Evolutionary conservation across 306 rosid genomes (phyloP).

Genomic region (Vigna mungo): DNA sequence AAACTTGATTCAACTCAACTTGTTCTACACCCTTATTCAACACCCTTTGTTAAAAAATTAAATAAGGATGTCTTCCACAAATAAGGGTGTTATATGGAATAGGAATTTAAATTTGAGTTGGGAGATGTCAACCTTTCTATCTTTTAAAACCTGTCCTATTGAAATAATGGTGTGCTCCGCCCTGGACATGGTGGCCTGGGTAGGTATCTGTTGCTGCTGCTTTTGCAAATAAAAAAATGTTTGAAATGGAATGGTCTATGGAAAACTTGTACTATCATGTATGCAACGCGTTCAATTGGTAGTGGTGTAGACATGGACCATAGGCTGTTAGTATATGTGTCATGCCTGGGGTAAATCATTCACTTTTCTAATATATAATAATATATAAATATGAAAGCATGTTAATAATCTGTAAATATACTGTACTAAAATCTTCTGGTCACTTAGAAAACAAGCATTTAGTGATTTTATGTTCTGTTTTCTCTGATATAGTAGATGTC

Average conservation of each 20-base stretch:
- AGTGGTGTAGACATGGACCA: background rate
- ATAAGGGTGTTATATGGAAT: background rate
- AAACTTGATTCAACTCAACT: constrained; percentile 8
- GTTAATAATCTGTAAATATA: no score
- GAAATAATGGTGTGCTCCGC: background rate
- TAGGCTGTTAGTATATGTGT: background rate
- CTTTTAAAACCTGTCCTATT: background rate
- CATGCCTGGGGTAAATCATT: background rate
- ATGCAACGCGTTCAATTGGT: background rate
- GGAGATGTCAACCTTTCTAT: background rate
- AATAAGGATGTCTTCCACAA: background rate
- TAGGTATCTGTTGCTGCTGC: background rate
- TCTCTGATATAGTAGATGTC: background rate
- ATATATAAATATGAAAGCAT: background rate
- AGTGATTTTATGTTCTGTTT: background rate
- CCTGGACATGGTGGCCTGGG: background rate
- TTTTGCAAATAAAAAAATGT: background rate
- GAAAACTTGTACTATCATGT: background rate
- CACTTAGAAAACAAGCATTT: background rate
- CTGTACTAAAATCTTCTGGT: background rate
- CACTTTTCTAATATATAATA: background rate
- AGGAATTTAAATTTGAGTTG: background rate
- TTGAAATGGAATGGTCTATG: background rate
- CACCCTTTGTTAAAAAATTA: constrained; percentile 2
- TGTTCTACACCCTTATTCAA: background rate